Conservation (phyloP, 108 stramenopile species). For the Skeletonema costatum region DNA sequence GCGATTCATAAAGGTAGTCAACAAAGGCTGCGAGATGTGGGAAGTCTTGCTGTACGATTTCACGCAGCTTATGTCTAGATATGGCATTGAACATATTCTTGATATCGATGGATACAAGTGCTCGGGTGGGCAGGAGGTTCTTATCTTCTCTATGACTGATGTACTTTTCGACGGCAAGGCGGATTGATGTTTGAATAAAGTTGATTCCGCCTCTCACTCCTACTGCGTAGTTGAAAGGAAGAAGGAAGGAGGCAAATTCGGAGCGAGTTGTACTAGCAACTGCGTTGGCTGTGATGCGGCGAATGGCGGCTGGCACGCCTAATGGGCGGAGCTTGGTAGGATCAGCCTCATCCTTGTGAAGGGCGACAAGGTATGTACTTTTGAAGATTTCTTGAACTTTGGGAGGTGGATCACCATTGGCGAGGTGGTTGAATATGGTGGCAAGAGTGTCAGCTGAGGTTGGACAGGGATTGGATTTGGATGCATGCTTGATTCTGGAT, state of each 20-base stretch:
- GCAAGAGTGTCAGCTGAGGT: neutral
- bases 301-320: conserved; percentile 23
- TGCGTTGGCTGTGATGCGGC: conserved; percentile 12
- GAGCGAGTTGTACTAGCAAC: neutral
- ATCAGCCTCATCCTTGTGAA: conserved; percentile 4
- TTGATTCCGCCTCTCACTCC: conserved; percentile 8
- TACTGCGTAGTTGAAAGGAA: conserved; percentile 27
- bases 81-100: conserved; percentile 26
- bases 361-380: neutral
- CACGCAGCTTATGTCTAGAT: neutral
- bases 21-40: neutral
- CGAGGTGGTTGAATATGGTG: neutral
- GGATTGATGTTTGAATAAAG: conserved; percentile 6
- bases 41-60: neutral
- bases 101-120: conserved; percentile 14
- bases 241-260: conserved; percentile 3
- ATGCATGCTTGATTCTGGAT: neutral
- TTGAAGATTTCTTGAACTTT: neutral
- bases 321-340: conserved; percentile 9
- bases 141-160: neutral
- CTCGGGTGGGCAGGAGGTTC: neutral
- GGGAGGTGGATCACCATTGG: neutral
- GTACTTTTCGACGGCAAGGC: conserved; percentile 5
- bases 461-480: neutral
- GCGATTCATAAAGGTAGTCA: neutral